Evolutionary conservation across 345 rosid genomes (phyloP), one percentile per base, ranked within the genome.

Genomic region (Populus deltoides): DNA sequence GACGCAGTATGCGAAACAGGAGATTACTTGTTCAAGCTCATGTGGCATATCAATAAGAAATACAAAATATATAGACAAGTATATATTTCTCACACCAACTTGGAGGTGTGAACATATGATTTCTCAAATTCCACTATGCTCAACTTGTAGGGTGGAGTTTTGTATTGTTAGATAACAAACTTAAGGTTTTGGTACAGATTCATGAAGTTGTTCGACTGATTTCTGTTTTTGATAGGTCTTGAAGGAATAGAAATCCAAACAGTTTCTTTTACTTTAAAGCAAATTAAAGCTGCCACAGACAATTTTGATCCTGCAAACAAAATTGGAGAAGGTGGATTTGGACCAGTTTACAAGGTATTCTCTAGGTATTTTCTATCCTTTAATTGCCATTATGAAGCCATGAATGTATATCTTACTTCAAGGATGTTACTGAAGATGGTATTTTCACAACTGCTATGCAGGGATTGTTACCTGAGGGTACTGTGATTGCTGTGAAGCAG

Each of bases 241-340:
- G 12, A 45, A 68, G 77, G 55, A 36, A 75, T 71, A 15, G 83
- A 83, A 31, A 66, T 69, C 10, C 83, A 73, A 77, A 80, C 74
- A 18, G 72, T 24, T 22, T 69, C 78, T 51, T 90, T 89, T 74
- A 83, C 90, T 59, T 82, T 87, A 7, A 84, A 81, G 82, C 89
- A 89, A 82, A 90, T 90, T 61, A 86, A 79, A 75, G 75, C 73
- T 78, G 93, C 93, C 51, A 90, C 93, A 0, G 67, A 84, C 29
- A 81, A 90, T 73, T 90, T 90, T 75, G 85, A 81, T 73, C 41
- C 86, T 45, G 49, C 22, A 66, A 89, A 90, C 81, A 90, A 90
- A 80, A 82, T 90, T 4, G 93, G 93, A 68, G 93, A 87, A 82
- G 93, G 93, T 66, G 92, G 92, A 77, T 90, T 90, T 36, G 92